A percentile compares a stretch with the other conserved stretches of the same genome.
Evolutionary conservation across 2,329 filamentous ascomycete species (phyloP).

Genomic region (Ophiostoma ulmi): DNA sequence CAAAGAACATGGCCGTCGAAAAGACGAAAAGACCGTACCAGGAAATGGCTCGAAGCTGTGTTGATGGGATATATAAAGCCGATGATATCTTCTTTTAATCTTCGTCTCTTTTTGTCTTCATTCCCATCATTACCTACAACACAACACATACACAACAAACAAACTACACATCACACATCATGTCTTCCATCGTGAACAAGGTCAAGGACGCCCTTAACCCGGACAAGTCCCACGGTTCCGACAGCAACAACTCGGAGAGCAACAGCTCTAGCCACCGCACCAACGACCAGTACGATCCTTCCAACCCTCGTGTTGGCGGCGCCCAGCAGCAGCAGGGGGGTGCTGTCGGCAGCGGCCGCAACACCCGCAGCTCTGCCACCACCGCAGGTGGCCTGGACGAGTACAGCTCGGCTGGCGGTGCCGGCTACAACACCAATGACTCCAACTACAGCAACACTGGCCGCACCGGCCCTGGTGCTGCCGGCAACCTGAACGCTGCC

Average conservation of each 20-base stretch:
- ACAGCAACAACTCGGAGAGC: background rate
- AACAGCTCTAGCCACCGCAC: background rate
- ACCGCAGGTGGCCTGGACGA: background rate
- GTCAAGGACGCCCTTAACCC: conserved; percentile 52
- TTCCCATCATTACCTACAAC: background rate
- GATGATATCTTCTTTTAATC: background rate
- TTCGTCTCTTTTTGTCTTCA: background rate
- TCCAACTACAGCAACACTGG: conserved; percentile 42
- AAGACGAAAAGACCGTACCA: background rate
- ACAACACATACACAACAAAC: background rate
- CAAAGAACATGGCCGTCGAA: background rate
- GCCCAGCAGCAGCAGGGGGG: conserved; percentile 10
- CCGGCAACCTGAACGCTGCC: conserved; percentile 2
- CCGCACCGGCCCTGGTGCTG: conserved; percentile 22
- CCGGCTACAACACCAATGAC: conserved; percentile 23
- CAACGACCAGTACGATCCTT: conserved; percentile 28
- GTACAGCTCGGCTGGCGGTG: conserved; percentile 38
- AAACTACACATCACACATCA: conserved; percentile 35
- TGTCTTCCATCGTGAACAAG: conserved; percentile 56
- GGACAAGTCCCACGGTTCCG: conserved; percentile 26
- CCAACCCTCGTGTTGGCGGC: conserved; percentile 24
- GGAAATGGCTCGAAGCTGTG: background rate
- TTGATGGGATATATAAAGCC: conserved; percentile 3
- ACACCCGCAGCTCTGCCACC: conserved; percentile 24
- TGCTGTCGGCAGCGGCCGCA: conserved; percentile 18